Evolutionary conservation across 441 rosid species (phyloP).

Genomic region (Aquilaria agallochum): DNA sequence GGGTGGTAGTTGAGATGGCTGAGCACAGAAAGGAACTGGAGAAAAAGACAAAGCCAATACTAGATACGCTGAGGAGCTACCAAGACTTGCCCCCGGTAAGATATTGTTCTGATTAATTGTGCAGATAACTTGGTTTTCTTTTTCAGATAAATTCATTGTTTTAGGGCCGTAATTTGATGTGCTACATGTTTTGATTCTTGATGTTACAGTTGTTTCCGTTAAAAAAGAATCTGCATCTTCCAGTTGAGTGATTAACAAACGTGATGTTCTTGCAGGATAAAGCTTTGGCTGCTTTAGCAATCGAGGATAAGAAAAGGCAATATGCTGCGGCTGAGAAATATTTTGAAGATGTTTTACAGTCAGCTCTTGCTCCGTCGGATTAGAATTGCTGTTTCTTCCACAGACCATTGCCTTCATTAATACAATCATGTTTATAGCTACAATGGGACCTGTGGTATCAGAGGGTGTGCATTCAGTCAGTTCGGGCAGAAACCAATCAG

Average conservation of each 20-base stretch:
- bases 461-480: too few relatives aligned
- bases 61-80: slow-evolving; percentile 89
- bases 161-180: neutral
- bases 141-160: neutral
- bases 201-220: neutral
- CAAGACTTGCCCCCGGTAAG: slow-evolving; percentile 95
- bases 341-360: slow-evolving; percentile 84
- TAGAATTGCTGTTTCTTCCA: neutral
- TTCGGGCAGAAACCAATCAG: too few relatives aligned
- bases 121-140: neutral
- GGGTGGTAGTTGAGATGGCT: slow-evolving; percentile 80
- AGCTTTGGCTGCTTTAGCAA: slow-evolving; percentile 90
- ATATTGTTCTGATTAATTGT: neutral
- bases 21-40: slow-evolving; percentile 86
- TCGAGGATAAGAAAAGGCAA: slow-evolving; percentile 92
- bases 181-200: neutral
- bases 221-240: too few relatives aligned
- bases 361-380: slow-evolving; percentile 64
- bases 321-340: slow-evolving; percentile 91
- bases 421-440: too few relatives aligned
- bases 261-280: slow-evolving; percentile 55
- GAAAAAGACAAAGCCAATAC: slow-evolving; percentile 87
- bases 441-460: too few relatives aligned
- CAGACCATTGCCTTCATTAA: too few relatives aligned
- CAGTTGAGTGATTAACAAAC: too few relatives aligned